These are phyloP conservation scores for Venturia oleaginea DNA, from an alignment of 2,329 filamentous ascomycete species.

Conservation along the genomic window DNA sequence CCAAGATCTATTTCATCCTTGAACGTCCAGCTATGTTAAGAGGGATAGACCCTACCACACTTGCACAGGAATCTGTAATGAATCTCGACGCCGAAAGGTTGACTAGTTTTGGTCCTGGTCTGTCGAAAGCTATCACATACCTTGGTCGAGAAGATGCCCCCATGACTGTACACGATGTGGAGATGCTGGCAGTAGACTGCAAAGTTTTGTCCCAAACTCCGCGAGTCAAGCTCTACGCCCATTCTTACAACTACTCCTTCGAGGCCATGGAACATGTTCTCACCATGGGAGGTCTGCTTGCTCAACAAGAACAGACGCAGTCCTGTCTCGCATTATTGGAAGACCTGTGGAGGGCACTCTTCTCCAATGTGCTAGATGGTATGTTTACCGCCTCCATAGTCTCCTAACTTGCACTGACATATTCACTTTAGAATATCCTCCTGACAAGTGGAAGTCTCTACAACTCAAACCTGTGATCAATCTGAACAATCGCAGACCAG, in stretches of 20 bases:
- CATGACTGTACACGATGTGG: neutral
- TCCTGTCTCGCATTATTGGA: conserved; percentile 1
- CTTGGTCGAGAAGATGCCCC: neutral
- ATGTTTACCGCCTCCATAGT: neutral
- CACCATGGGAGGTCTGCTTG: conserved; percentile 1
- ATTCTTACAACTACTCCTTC: neutral
- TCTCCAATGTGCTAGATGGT: neutral
- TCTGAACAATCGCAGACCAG: neutral
- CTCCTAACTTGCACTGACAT: neutral
- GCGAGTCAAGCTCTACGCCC: conserved; percentile 2
- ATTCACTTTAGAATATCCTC: neutral
- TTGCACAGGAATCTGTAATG: neutral
- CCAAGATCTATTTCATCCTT: conserved; percentile 6
- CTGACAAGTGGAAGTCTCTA: neutral
- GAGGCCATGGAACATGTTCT: conserved; percentile 3
- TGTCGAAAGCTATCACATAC: neutral
- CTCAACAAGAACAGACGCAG: neutral
- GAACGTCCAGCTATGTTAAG: neutral
- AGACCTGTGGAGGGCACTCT: neutral
- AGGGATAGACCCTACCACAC: neutral
- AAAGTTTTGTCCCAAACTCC: neutral
- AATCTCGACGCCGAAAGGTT: neutral
- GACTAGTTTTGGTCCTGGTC: neutral
- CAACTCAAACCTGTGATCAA: neutral
- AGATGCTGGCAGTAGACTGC: conserved; percentile 4